phyloP scores from a whole-genome alignment of 768 basidiomycete genomes.

The Lactifluus hygrophoroides region DNA sequence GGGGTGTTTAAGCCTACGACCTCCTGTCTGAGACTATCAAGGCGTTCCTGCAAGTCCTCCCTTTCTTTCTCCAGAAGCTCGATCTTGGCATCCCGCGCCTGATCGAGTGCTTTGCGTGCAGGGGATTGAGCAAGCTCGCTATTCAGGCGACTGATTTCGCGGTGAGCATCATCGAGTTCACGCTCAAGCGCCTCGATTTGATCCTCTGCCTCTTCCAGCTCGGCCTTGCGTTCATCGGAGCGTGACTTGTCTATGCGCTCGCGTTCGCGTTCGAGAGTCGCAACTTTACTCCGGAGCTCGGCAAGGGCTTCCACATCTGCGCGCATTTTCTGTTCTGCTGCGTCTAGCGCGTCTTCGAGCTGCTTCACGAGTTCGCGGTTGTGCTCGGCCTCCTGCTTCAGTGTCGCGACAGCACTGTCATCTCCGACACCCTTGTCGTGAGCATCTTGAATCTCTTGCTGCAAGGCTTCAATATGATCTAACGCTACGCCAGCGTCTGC shows the following conservation, averaged over 20 bases:
- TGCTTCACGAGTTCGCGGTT: slow-evolving; percentile 51
- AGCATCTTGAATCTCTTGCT: slow-evolving; percentile 42
- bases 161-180: slow-evolving; percentile 70
- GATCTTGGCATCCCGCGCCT: slow-evolving; percentile 67
- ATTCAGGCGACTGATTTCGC: slow-evolving; percentile 64
- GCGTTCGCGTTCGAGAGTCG: slow-evolving; percentile 49
- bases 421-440: slow-evolving; percentile 39
- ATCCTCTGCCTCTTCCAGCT: slow-evolving; percentile 31
- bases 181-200: slow-evolving; percentile 62
- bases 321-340: slow-evolving; percentile 61
- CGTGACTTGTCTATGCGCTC: slow-evolving; percentile 31
- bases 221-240: slow-evolving; percentile 24
- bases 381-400: slow-evolving; percentile 38
- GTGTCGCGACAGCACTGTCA: slow-evolving; percentile 26
- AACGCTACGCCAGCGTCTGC: slow-evolving; percentile 45
- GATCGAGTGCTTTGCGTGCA: slow-evolving; percentile 67
- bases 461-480: slow-evolving; percentile 47
- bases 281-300: slow-evolving; percentile 42
- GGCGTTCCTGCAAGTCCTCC: slow-evolving; percentile 64
- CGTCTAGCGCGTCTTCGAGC: slow-evolving; percentile 69
- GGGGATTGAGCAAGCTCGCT: slow-evolving; percentile 62
- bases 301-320: slow-evolving; percentile 48
- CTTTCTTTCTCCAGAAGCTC: slow-evolving; percentile 70
- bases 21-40: slow-evolving; percentile 48
- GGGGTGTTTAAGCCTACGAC: slow-evolving; percentile 50